phyloP scores from a whole-genome alignment of 192 early-diverging fungal genomes.

The Phlyctochytrium planicorne region DNA sequence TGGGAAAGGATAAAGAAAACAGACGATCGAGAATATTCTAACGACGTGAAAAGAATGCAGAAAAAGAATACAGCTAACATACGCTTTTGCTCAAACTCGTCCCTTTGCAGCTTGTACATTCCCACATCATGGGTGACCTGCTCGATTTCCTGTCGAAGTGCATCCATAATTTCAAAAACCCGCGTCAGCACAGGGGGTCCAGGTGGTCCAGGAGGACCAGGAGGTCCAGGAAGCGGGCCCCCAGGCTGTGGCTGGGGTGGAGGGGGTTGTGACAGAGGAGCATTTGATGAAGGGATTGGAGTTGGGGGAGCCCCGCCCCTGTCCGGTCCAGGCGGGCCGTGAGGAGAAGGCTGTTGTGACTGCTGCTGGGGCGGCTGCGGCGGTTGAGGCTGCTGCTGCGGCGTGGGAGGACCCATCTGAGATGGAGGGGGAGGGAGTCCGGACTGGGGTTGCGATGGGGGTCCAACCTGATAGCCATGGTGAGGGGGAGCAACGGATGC shows the following conservation, averaged over 20 bases:
- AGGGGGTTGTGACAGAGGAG: neutral
- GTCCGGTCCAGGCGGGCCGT: neutral
- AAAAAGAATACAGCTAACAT: neutral
- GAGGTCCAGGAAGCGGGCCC: neutral
- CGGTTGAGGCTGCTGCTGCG: conserved; percentile 6
- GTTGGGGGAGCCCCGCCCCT: neutral
- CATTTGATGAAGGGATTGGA: neutral
- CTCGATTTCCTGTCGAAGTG: neutral
- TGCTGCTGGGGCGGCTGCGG: conserved; percentile 6
- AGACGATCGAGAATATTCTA: too few species aligned
- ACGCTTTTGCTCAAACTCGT: neutral
- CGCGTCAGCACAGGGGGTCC: neutral
- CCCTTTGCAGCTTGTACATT: conserved; percentile 9
- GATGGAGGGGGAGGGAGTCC: neutral
- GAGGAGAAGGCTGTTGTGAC: neutral
- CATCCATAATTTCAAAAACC: conserved; percentile 1
- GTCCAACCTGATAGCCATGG: neutral
- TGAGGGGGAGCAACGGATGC: neutral
- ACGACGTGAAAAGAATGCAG: too few species aligned
- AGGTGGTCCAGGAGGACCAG: neutral
- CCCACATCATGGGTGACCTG: neutral
- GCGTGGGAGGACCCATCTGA: neutral
- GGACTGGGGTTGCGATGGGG: neutral
- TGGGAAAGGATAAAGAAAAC: neutral
- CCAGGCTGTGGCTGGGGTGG: neutral